Conservation (phyloP, 2,329 filamentous ascomycete genomes). For the Cephalotrichum gorgonifer region DNA sequence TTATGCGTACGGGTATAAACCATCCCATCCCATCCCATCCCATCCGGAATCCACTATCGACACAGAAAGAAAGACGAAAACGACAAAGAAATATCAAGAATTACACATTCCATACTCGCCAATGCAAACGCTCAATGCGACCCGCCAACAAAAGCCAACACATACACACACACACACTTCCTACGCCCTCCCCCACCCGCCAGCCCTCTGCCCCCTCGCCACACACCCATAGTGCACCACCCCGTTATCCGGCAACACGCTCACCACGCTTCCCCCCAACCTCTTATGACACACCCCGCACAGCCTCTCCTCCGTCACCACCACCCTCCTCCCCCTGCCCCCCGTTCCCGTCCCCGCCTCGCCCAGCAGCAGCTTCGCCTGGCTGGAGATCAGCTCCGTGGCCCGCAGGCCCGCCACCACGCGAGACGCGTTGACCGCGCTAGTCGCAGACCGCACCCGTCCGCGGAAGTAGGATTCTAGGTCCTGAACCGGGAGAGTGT, state of each 20-base stretch:
- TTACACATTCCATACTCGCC: not conserved
- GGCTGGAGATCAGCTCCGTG: conserved; percentile 67
- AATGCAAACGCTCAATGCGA: conserved; percentile 4
- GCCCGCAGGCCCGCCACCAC: conserved; percentile 69
- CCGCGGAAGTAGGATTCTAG: conserved; percentile 88
- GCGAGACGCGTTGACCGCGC: conserved; percentile 67
- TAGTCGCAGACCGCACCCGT: conserved; percentile 78
- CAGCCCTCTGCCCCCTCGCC: conserved; percentile 28
- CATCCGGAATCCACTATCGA: too few relatives aligned
- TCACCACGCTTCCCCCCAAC: conserved; percentile 81
- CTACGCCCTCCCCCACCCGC: conserved; percentile 24
- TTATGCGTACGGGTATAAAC: too few relatives aligned
- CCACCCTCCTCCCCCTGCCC: conserved; percentile 55
- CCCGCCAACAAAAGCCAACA: not conserved
- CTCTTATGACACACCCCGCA: conserved; percentile 92
- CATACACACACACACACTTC: too few relatives aligned
- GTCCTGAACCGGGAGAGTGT: conserved; percentile 64
- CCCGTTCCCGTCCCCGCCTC: conserved; percentile 46
- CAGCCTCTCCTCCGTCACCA: conserved; percentile 77
- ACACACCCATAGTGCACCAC: conserved; percentile 78
- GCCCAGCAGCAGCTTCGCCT: conserved; percentile 64
- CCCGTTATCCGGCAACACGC: conserved; percentile 73
- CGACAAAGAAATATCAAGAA: too few relatives aligned
- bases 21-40: too few relatives aligned
- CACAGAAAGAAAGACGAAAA: too few relatives aligned